Conservation (phyloP, 2,329 filamentous ascomycete genomes). For the Raffaelea deltoideospora region DNA sequence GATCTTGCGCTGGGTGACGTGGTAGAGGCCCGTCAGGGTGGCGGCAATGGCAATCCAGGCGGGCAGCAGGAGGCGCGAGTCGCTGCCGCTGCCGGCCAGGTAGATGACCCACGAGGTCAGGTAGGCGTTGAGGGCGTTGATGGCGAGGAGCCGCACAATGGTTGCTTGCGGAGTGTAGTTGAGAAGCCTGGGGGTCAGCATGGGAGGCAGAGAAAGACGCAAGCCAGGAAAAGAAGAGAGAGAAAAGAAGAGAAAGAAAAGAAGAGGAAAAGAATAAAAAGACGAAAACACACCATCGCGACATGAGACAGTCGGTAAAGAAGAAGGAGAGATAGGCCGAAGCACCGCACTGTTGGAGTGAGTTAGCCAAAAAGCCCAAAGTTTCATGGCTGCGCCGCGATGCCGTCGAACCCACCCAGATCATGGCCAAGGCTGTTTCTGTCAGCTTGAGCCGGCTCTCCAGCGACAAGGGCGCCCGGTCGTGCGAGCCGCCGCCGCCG, state of each 20-base stretch:
- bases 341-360: constrained; percentile 45
- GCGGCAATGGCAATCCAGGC: constrained; percentile 68
- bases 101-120: constrained; percentile 58
- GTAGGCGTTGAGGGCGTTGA: constrained; percentile 61
- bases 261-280: not conserved
- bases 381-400: too few species aligned
- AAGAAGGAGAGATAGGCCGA: constrained; percentile 69
- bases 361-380: constrained; percentile 2
- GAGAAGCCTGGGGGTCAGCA: constrained; percentile 46
- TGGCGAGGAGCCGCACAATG: constrained; percentile 62
- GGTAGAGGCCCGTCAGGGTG: constrained; percentile 59
- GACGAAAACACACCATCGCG: constrained; percentile 45
- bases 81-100: constrained; percentile 52
- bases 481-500: constrained; percentile 1
- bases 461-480: constrained; percentile 12
- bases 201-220: not conserved
- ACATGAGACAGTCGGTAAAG: constrained; percentile 77
- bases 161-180: constrained; percentile 73
- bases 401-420: constrained; percentile 51
- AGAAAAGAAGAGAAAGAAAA: not conserved
- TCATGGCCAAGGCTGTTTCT: constrained; percentile 55
- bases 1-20: constrained; percentile 62
- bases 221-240: not conserved
- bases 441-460: constrained; percentile 41
- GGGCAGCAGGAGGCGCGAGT: constrained; percentile 55